Evolutionary conservation across 108 stramenopile genomes (phyloP), one percentile per base, ranked within the genome.

Genomic region (Skeletonema grethae): DNA sequence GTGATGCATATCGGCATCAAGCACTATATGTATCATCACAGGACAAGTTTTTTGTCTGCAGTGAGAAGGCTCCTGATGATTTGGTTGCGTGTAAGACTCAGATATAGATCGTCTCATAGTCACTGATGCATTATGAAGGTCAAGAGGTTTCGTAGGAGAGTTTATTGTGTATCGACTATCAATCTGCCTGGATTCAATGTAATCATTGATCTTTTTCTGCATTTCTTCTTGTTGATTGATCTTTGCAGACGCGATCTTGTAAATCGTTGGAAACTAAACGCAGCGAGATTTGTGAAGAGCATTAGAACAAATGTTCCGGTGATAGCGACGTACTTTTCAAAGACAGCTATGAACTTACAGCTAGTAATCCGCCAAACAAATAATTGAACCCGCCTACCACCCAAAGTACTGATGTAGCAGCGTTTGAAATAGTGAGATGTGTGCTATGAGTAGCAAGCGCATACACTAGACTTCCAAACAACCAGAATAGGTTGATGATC

Each of bases 261-360:
- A 63, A 25, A 72, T 45, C 1, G 62, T 55, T 63, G 62, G 62
- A 56, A 72, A 38, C 70, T 72, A 36, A 41, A 58, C 6, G 41
- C 10, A 4, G 12, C 13, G 15, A 61, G 12, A 24, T 7, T 36
- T 11, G 61, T 20, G 29, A 60, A 61, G 9, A 7, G 57, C 4
- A 4, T 13, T 41, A 12, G 24, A 20, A 46, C 18, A 36, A 6
- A 38, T 9, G 36, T 11, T 38, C 36, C 9, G 36, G 36, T 11
- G 36, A 34, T 0, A 36, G 11, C 6, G 36, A 1, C 10, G 10
- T 38, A 38, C 9, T 34, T 41, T 32, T 16, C 39, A 31, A 56
- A 22, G 28, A 0, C 16, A 15, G 9, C 24, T 11, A 13, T 11
- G 28, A 18, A 72, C 70, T 72, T 31, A 72, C 70, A 7, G 61